Conservation (phyloP, 495 filamentous ascomycete species). For the Glutinoglossum americanum region DNA sequence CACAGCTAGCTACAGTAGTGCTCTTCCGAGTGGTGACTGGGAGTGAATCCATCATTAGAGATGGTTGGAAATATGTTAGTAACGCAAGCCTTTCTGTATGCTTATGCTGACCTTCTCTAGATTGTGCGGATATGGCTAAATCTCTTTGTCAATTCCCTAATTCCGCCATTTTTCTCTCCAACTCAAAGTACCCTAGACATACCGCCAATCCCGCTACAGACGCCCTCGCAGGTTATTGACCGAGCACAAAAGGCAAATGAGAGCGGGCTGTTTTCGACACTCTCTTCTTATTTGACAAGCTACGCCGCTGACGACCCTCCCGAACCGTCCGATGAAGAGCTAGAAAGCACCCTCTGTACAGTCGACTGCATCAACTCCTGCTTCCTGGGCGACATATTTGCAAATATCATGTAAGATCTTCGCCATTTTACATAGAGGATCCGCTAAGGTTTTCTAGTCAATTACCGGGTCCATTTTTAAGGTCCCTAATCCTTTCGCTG, state of each 20-base stretch:
- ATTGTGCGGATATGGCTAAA: constrained; percentile 83
- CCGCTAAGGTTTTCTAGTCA: constrained; percentile 23
- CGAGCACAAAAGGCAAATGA: constrained; percentile 56
- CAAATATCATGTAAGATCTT: constrained; percentile 54
- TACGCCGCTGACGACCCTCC: constrained; percentile 96
- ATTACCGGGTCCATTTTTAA: constrained; percentile 43
- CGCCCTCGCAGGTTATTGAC: constrained; percentile 83
- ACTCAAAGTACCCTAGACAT: constrained; percentile 50
- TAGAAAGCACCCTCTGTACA: constrained; percentile 85
- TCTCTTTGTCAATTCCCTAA: constrained; percentile 85
- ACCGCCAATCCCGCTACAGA: constrained; percentile 69
- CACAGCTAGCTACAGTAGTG: constrained; percentile 81
- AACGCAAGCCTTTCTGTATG: not conserved
- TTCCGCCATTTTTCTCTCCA: constrained; percentile 62
- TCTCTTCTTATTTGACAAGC: constrained; percentile 92
- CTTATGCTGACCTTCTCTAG: constrained; percentile 19
- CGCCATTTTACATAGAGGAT: not conserved
- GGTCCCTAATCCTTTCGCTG: constrained; percentile 47
- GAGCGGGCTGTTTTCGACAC: constrained; percentile 70
- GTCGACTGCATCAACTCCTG: constrained; percentile 89
- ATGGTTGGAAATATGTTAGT: constrained; percentile 71
- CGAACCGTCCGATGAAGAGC: constrained; percentile 88
- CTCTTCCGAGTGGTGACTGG: constrained; percentile 75
- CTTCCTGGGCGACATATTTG: constrained; percentile 59
- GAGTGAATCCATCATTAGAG: constrained; percentile 52